Evolutionary conservation across 176 grass and related monocot genomes (phyloP), one percentile per base, ranked within the genome.

Genomic region (Avena eriantha): DNA sequence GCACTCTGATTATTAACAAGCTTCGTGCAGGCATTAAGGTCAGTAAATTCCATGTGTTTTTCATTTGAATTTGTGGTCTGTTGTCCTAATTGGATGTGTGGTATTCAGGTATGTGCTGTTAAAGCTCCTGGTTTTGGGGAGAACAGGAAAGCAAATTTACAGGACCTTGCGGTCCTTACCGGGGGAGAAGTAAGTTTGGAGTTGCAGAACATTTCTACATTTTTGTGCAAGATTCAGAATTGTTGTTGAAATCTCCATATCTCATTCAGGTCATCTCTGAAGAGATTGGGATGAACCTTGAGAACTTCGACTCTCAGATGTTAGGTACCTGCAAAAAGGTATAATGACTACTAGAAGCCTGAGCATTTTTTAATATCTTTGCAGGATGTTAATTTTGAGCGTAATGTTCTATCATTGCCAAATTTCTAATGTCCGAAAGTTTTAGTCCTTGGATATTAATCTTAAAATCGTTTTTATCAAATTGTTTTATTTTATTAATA

Each of bases 91-190:
- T 49, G 12, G 10, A 54, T 51, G 58, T 23, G 58, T 23, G n/a
- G 0, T 6, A 16, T 94, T 66, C 57, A 99, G 97, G 92, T 99
- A 72, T 99, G 97, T 43, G 94, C 97, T 83, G 90, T 99, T 34
- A 99, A 99, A 92, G 97, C 97, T 80, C 97, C 97, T 91, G 97
- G 97, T 73, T 99, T 99, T 85, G 97, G 97, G 2, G 97, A 99
- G 78, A 99, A 99, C 83, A 96, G 97, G 86, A 99, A 99, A 83
- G 79, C 94, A 56, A 93, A 83, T 77, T 87, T 99, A 80, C 92
- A 99, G n/a, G 97, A 99, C 82, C 97, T 99, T 83, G 97, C 97
- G 68, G 70, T 68, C 69, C 92, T 99, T 77, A 99, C 94, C 14
- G 97, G 97, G 5, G 97, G 92, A 55, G 92, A 94, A 64, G 97